These are phyloP conservation scores for Anthostomella pinea DNA, from an alignment of 2,329 filamentous ascomycete species.

Conservation along the genomic window DNA sequence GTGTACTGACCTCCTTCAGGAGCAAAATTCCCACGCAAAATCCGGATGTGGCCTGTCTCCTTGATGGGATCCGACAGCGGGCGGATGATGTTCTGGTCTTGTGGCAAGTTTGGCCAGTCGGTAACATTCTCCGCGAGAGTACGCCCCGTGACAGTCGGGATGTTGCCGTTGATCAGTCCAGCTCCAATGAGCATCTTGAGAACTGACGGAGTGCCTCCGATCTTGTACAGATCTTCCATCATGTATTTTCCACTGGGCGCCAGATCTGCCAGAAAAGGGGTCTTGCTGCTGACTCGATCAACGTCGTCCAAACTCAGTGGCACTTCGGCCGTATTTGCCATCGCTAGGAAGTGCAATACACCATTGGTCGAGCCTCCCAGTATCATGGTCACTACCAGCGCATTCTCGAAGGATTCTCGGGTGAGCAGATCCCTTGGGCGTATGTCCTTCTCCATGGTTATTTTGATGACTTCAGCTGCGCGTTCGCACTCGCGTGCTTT, in stretches of 20 bases:
- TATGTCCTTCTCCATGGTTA: conserved; percentile 80
- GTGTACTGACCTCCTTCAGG: no score
- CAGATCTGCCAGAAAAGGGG: conserved; percentile 82
- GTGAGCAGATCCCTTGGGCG: conserved; percentile 78
- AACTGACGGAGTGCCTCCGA: conserved; percentile 71
- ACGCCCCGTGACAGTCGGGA: conserved; percentile 72
- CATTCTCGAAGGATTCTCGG: conserved; percentile 80
- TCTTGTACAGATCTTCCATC: conserved; percentile 75
- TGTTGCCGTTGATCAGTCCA: conserved; percentile 66
- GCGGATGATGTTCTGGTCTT: conserved; percentile 75
- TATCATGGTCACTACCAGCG: conserved; percentile 85
- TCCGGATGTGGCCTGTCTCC: conserved; percentile 79
- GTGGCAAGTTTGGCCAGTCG: conserved; percentile 58
- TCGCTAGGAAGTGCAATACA: conserved; percentile 84
- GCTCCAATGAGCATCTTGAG: conserved; percentile 72
- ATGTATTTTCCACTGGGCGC: conserved; percentile 80
- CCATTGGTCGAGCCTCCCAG: conserved; percentile 89
- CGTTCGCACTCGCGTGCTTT: conserved; percentile 86
- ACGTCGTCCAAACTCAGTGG: conserved; percentile 77
- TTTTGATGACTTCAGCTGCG: conserved; percentile 72
- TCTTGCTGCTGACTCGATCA: conserved; percentile 75
- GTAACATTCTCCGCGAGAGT: conserved; percentile 72
- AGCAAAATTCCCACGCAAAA: conserved; percentile 82
- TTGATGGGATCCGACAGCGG: conserved; percentile 74
- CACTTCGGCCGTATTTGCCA: conserved; percentile 82